Percentiles rank a stretch among this genome's conserved stretches.
Conservation (phyloP, 306 rosid genomes). For the Sindora glabra region DNA sequence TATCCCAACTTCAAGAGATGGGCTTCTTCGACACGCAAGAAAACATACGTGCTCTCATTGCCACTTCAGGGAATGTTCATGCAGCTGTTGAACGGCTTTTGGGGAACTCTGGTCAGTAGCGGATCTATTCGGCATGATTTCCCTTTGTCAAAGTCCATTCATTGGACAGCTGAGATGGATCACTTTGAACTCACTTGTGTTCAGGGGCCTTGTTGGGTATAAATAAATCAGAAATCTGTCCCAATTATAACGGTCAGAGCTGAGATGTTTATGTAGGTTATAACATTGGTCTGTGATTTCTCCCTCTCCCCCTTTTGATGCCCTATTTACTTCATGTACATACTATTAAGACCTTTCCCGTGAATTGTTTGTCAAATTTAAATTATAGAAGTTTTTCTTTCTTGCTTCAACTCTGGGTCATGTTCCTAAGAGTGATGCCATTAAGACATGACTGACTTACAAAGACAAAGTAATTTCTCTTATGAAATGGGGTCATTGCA, state of each 20-base stretch:
- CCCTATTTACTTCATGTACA: slow-evolving; percentile 31
- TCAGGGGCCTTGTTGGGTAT: slow-evolving; percentile 22
- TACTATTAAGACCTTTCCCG: slow-evolving; percentile 5
- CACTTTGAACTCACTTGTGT: slow-evolving; percentile 20
- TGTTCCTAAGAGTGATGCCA: neutral
- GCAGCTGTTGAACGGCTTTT: slow-evolving; percentile 69
- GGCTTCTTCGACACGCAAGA: slow-evolving; percentile 58
- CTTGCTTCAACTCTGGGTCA: neutral
- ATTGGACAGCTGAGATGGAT: slow-evolving; percentile 25
- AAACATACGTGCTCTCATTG: slow-evolving; percentile 56
- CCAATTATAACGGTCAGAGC: slow-evolving; percentile 31
- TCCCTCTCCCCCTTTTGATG: too few relatives aligned
- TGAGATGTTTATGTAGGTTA: too few relatives aligned
- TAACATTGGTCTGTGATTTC: slow-evolving; percentile 23
- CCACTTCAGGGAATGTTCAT: slow-evolving; percentile 55
- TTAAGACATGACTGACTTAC: too few relatives aligned
- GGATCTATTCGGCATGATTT: too few relatives aligned
- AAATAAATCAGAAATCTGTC: slow-evolving; percentile 33
- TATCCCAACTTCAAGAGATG: slow-evolving; percentile 63
- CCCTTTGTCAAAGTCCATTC: slow-evolving; percentile 4
- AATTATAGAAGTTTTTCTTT: neutral
- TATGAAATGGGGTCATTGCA: too few relatives aligned
- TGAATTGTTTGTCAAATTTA: neutral
- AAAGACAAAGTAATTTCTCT: too few relatives aligned
- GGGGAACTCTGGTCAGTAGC: slow-evolving; percentile 47